Base-by-base conservation (phyloP, 2,329 filamentous ascomycete genomes). In the Aureobasidium leucospermi region DNA sequence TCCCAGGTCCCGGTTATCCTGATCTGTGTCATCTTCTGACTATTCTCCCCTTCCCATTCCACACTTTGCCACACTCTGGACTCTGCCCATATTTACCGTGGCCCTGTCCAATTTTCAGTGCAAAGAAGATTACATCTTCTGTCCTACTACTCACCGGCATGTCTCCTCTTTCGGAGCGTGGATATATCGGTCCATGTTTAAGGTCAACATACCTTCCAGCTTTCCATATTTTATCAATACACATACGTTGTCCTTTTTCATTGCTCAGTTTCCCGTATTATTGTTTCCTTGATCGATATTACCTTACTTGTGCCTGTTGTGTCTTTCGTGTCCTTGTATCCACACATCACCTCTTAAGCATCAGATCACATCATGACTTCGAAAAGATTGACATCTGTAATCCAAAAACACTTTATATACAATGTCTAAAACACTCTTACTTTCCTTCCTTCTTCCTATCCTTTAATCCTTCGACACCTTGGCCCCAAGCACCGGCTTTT, bases 141-240 rank as follows among this genome's bases (percentile, higher is more conserved):
- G 71, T 69, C 70, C 70, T 65, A 63, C 69, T 75, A 74, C 72
- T 74, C 70, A 74, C 71, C 71, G 70, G 69, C 68, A 67, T 73
- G 71, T 69, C 67, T 67, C 60, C 65, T 63, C 60, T 68, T 68
- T 61, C 10, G 29, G 67, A 66, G 64, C 68, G 75, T 88, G 84
- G 82, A 77, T 81, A 79, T 78, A 74, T 81, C 78, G 86, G 85
- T 90, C 87, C 86, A 88, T 86, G 72, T 80, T 79, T 76, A 73
- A 73, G 83, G 85, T 79, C 80, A 73, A 89, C 71, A 43, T 43
- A 23, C 38, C 49, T 61, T 48, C 3, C 16, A 36, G 34, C 34
- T 36, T 8, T 2, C 34, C 34, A 13, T 36, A 36, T 36, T 13
- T 8, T 4, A 9, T 36, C 34, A 36, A 36, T 6, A 13, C 4